Conservation (phyloP, 2,329 filamentous ascomycete species). For the Scorias spongiosa region DNA sequence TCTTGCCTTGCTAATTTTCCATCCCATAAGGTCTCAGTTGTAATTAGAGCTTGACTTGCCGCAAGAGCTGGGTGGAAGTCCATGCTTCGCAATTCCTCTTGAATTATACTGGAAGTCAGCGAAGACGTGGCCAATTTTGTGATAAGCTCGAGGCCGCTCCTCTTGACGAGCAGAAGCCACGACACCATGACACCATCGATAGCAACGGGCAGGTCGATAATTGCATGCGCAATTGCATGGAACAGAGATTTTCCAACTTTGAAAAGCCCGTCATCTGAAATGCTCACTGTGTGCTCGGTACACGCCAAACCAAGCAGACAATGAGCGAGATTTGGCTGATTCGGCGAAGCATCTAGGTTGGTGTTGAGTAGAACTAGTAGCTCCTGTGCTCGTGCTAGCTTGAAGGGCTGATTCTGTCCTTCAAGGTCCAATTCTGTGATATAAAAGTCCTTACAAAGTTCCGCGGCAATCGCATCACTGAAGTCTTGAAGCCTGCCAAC, state of each 20-base stretch:
- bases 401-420: conserved; percentile 52
- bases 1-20: conserved; percentile 43
- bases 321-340: conserved; percentile 77
- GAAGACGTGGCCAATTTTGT: conserved; percentile 71
- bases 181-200: conserved; percentile 16
- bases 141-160: conserved; percentile 43
- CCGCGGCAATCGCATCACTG: conserved; percentile 57
- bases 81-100: conserved; percentile 64
- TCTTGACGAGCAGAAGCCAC: conserved; percentile 29
- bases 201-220: conserved; percentile 5
- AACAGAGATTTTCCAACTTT: conserved; percentile 61
- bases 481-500: conserved; percentile 12
- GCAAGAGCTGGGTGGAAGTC: conserved; percentile 71
- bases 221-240: conserved; percentile 51
- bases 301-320: conserved; percentile 76
- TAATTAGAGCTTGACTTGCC: conserved; percentile 54
- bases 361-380: conserved; percentile 75
- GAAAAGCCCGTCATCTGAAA: conserved; percentile 57
- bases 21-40: conserved; percentile 59
- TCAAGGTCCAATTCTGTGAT: conserved; percentile 73
- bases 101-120: conserved; percentile 58
- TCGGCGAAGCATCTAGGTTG: conserved; percentile 59
- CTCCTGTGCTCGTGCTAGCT: conserved; percentile 60
- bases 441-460: conserved; percentile 65
- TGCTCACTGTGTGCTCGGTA: conserved; percentile 50